A percentile compares a stretch with the other conserved stretches of the same genome.
Evolutionary conservation across 495 filamentous ascomycete species (phyloP).

Genomic region (Lophiotrema nucula): DNA sequence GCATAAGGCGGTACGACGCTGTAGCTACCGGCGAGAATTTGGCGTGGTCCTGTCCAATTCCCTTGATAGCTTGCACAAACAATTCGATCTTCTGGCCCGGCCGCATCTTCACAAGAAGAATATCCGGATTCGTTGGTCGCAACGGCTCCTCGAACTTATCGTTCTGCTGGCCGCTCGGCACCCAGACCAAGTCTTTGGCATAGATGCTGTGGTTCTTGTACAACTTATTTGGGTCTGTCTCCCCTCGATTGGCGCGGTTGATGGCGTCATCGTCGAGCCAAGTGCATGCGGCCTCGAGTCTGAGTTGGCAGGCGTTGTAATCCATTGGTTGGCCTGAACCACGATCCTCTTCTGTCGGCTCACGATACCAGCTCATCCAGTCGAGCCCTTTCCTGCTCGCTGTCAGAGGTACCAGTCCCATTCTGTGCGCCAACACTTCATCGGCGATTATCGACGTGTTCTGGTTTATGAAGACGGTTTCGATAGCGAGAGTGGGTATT

Average conservation of each 20-base stretch:
- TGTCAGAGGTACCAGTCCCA: slow-evolving; percentile 87
- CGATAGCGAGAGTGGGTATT: slow-evolving; percentile 90
- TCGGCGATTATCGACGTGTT: slow-evolving; percentile 98
- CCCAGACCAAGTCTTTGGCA: slow-evolving; percentile 73
- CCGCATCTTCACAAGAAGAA: slow-evolving; percentile 89
- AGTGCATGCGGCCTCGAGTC: slow-evolving; percentile 71
- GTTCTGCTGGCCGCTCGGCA: slow-evolving; percentile 62
- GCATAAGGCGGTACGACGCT: slow-evolving; percentile 85
- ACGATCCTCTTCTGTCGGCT: slow-evolving; percentile 54
- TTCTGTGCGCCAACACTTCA: slow-evolving; percentile 84
- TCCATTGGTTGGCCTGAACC: slow-evolving; percentile 54
- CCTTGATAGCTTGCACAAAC: slow-evolving; percentile 86
- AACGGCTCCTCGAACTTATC: slow-evolving; percentile 64
- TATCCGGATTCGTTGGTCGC: slow-evolving; percentile 80
- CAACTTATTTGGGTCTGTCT: slow-evolving; percentile 75
- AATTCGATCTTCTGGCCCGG: slow-evolving; percentile 84
- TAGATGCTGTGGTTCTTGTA: slow-evolving; percentile 88
- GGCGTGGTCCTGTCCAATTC: slow-evolving; percentile 90
- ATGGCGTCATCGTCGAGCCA: slow-evolving; percentile 63
- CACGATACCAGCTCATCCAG: slow-evolving; percentile 75
- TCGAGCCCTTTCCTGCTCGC: slow-evolving; percentile 71
- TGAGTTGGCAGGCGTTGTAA: slow-evolving; percentile 75
- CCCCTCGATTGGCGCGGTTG: slow-evolving; percentile 48
- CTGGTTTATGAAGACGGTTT: slow-evolving; percentile 83
- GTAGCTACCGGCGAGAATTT: slow-evolving; percentile 98